Evolutionary conservation across 1,284 basidiomycete species (phyloP).

Genomic region (Grifola frondosa): DNA sequence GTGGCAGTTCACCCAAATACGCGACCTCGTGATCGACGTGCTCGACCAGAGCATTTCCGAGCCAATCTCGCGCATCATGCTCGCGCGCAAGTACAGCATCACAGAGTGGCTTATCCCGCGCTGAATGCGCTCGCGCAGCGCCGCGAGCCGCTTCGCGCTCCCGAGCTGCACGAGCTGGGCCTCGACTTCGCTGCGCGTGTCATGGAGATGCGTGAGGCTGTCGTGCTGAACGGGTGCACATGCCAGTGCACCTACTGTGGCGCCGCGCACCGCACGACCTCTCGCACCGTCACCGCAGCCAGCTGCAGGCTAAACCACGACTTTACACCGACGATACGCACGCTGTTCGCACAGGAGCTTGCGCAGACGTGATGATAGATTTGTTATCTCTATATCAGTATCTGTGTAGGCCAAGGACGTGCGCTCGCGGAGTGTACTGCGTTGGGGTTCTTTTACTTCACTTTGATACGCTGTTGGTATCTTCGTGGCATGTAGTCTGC

Average conservation of each 20-base stretch:
- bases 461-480: too few relatives aligned
- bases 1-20: slow-evolving; percentile 9
- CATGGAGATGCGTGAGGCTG: slow-evolving; percentile 12
- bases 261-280: slow-evolving; percentile 4
- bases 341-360: too few relatives aligned
- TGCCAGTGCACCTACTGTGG: slow-evolving; percentile 17
- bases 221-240: slow-evolving; percentile 8
- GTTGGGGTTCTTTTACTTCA: too few relatives aligned
- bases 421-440: too few relatives aligned
- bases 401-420: too few relatives aligned
- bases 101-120: slow-evolving; percentile 9
- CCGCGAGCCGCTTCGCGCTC: slow-evolving; percentile 8
- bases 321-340: too few relatives aligned
- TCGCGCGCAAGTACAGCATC: slow-evolving; percentile 11
- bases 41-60: slow-evolving; percentile 8
- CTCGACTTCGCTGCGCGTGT: slow-evolving; percentile 14
- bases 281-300: too few relatives aligned
- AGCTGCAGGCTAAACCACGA: too few relatives aligned
- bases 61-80: slow-evolving; percentile 6
- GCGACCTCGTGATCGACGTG: slow-evolving; percentile 4
- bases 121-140: slow-evolving; percentile 10
- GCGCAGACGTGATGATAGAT: too few relatives aligned
- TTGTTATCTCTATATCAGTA: too few relatives aligned
- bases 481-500: too few relatives aligned
- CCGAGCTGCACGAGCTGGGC: slow-evolving; percentile 13